Conservation (phyloP, 768 basidiomycete species). For the Hirschioporus abietinus region DNA sequence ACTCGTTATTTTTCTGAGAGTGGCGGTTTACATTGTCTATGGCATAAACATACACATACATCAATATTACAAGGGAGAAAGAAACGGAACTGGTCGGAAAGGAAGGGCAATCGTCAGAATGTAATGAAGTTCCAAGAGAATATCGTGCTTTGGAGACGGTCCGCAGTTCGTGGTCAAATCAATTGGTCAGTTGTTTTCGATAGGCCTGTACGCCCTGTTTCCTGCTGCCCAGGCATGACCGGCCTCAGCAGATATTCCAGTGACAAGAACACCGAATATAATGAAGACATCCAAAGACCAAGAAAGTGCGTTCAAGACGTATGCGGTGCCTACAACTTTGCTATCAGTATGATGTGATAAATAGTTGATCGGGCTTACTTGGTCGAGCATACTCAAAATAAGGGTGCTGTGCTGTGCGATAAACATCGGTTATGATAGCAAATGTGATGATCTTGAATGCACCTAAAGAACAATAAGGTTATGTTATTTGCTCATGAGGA, state of each 20-base stretch:
- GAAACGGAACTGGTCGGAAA: not conserved
- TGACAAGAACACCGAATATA: slow-evolving; percentile 48
- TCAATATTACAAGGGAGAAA: not conserved
- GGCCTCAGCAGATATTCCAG: slow-evolving; percentile 56
- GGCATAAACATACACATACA: not conserved
- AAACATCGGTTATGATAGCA: slow-evolving; percentile 57
- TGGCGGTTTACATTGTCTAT: not conserved
- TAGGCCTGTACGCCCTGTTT: slow-evolving; percentile 54
- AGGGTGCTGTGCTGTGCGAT: slow-evolving; percentile 38
- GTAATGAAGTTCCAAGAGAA: not conserved
- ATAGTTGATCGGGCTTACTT: slow-evolving; percentile 35
- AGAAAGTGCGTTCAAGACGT: slow-evolving; percentile 51
- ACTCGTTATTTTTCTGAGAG: not conserved
- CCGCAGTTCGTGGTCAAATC: too few species aligned
- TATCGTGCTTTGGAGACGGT: too few species aligned
- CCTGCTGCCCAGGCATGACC: slow-evolving; percentile 75
- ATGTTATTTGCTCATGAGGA: slow-evolving; percentile 1
- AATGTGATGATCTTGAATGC: slow-evolving; percentile 58
- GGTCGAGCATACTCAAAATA: slow-evolving; percentile 54
- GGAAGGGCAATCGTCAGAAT: too few species aligned
- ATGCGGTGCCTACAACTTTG: slow-evolving; percentile 45
- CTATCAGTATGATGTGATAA: not conserved
- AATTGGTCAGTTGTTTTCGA: slow-evolving; percentile 10
- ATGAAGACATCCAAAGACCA: slow-evolving; percentile 57
- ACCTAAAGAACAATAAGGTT: slow-evolving; percentile 29